A percentile compares a stretch with the other conserved stretches of the same genome.
Conservation (phyloP, 768 basidiomycete genomes). For the Hericium coralloides region DNA sequence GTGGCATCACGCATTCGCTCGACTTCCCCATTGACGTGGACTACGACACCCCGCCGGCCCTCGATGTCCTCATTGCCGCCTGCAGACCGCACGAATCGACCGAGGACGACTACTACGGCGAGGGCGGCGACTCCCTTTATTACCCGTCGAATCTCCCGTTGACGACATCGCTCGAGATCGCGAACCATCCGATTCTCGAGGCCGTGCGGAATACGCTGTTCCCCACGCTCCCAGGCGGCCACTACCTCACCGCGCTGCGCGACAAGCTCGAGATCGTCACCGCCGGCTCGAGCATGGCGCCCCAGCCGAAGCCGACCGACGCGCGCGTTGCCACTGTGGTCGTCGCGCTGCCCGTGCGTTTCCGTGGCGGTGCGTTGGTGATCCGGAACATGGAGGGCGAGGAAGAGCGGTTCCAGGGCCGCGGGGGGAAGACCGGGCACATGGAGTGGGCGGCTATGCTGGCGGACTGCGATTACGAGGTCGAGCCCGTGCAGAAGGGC, state of each 20-base stretch:
- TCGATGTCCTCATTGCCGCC: slow-evolving; percentile 69
- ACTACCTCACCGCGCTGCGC: slow-evolving; percentile 58
- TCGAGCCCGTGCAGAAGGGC: slow-evolving; percentile 63
- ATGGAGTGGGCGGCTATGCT: slow-evolving; percentile 76
- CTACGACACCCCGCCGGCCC: slow-evolving; percentile 64
- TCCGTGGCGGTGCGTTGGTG: slow-evolving; percentile 58
- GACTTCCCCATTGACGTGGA: slow-evolving; percentile 78
- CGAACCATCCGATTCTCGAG: slow-evolving; percentile 77
- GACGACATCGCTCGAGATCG: slow-evolving; percentile 68
- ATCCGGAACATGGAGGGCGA: slow-evolving; percentile 46
- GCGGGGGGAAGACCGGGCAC: slow-evolving; percentile 53
- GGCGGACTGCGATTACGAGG: slow-evolving; percentile 66
- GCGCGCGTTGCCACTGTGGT: slow-evolving; percentile 64
- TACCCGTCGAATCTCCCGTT: slow-evolving; percentile 67
- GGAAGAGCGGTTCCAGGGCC: slow-evolving; percentile 54
- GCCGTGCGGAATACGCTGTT: slow-evolving; percentile 66
- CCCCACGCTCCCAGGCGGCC: slow-evolving; percentile 56
- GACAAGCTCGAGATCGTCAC: slow-evolving; percentile 66
- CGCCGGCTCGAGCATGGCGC: slow-evolving; percentile 47
- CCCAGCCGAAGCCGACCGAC: slow-evolving; percentile 52
- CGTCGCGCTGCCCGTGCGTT: slow-evolving; percentile 66
- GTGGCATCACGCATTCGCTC: slow-evolving; percentile 69
- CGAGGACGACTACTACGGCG: slow-evolving; percentile 27
- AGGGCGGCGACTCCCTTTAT: slow-evolving; percentile 57
- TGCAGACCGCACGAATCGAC: slow-evolving; percentile 58